Evolutionary conservation across 108 stramenopile genomes (phyloP).

Genomic region (Pseudonitzschia multiseries): DNA sequence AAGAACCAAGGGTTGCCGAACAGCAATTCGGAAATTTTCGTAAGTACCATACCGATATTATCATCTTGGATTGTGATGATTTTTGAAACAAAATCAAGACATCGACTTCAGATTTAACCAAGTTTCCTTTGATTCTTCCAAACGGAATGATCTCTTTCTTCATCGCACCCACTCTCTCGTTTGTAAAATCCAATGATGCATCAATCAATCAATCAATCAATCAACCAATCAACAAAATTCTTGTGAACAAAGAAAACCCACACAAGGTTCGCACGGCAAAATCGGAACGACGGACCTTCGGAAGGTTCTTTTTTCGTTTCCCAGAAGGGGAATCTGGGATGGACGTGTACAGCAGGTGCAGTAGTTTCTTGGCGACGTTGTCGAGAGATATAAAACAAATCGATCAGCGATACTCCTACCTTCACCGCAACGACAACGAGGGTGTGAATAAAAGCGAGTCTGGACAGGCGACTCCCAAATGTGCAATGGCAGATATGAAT

Average conservation of each 20-base stretch:
- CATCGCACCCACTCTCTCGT: background rate
- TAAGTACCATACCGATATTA: slow-evolving; percentile 20
- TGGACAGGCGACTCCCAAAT: slow-evolving; percentile 19
- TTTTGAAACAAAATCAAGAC: background rate
- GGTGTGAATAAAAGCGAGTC: background rate
- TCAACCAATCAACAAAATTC: background rate
- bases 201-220: background rate
- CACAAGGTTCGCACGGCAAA: slow-evolving; percentile 56
- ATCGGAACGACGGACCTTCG: slow-evolving; percentile 48
- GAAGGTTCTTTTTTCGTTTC: slow-evolving; percentile 64
- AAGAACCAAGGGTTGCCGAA: slow-evolving; percentile 78
- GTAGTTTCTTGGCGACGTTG: slow-evolving; percentile 69
- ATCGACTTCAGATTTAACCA: background rate
- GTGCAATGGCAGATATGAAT: slow-evolving; percentile 49
- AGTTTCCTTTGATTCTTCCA: background rate
- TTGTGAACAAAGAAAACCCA: slow-evolving; percentile 24
- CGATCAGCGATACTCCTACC: slow-evolving; percentile 19
- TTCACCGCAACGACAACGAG: slow-evolving; percentile 1
- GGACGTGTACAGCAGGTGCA: slow-evolving; percentile 55
- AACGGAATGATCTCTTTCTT: too few species aligned
- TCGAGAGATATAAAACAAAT: slow-evolving; percentile 65
- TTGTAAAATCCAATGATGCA: background rate
- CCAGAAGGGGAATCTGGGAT: slow-evolving; percentile 54
- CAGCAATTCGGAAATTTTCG: slow-evolving; percentile 88
- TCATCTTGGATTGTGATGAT: background rate